Base-by-base conservation (phyloP, 345 rosid genomes). In the Bretschneidera sinensis region DNA sequence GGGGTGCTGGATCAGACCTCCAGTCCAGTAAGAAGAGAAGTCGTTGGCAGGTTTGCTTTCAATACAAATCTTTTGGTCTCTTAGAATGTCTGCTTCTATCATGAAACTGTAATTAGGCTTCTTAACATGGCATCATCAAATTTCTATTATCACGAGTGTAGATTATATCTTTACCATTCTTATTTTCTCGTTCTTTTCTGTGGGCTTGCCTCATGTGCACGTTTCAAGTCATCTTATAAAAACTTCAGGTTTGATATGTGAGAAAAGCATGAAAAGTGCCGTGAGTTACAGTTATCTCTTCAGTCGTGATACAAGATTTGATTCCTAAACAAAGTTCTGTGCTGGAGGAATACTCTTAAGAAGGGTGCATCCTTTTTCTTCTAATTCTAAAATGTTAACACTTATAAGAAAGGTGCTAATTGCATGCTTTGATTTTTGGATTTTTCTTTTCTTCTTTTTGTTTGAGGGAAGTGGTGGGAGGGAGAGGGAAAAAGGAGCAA, bases 21-120 rank as follows among this genome's bases (percentile, higher is more conserved):
- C 48, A 81, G 83, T 66, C 77, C 83, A 60, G 58, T 68, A 55
- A 78, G 77, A 71, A 75, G 74, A 68, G 81, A 81, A 24, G 60
- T 75, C 28, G 64, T 69, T 55, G 71, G 59, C 80, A 78, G 83
- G 83, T 78, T 70, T 20, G 23, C 2, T 51, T 51, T 58, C 22
- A n/a, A 17, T 39, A 39, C 45, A 14, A 39, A 39, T 5, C 45
- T 39, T 39, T 39, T 39, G 11, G 45, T 39, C 10, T 39, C 15
- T 14, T 39, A 7, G 45, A 39, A 39, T 28, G 8, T 28, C 33
- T 28, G 45, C 16, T 2, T 39, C 15, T 39, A 39, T 39, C 10
- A 4, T 39, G 9, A 39, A 39, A 39, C 33, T 28, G 33, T 28
- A 28, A 28, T 28, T 4, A 31, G 4, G 35, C 4, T 4, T 4